A percentile compares a stretch with the other conserved stretches of the same genome.
Evolutionary conservation across 2,329 filamentous ascomycete species (phyloP).

Genomic region (Diaporthe citrichinensis): DNA sequence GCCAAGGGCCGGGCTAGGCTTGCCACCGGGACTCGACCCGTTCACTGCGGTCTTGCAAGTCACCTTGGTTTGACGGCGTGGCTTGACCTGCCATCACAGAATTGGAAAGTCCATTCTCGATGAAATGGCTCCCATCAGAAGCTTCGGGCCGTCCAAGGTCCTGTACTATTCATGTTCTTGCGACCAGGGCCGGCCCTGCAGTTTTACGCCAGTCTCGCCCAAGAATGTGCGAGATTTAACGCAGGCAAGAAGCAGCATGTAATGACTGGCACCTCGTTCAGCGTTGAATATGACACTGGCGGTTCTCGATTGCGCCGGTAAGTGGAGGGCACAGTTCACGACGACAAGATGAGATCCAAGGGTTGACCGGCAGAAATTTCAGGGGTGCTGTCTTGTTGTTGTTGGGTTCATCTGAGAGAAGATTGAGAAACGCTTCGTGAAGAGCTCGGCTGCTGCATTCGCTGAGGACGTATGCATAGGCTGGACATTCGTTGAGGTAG

Average conservation of each 20-base stretch:
- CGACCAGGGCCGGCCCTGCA: neutral
- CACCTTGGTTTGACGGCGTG: neutral
- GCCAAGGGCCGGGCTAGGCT: too few relatives aligned
- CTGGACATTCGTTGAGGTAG: too few relatives aligned
- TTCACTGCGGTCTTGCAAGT: slow-evolving; percentile 37
- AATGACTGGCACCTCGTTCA: neutral
- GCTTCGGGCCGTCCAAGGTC: neutral
- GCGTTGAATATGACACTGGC: neutral
- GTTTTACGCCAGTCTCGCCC: neutral
- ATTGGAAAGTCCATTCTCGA: neutral
- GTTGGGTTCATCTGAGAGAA: neutral
- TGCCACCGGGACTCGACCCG: too few relatives aligned
- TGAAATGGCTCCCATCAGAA: neutral
- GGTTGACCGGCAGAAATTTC: too few relatives aligned
- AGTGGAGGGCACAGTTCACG: neutral
- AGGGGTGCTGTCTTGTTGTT: neutral
- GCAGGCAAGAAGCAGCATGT: too few relatives aligned
- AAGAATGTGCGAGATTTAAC: neutral
- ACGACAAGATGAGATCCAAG: neutral
- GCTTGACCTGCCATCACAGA: too few relatives aligned
- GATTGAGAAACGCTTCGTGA: neutral
- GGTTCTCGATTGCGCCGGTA: neutral
- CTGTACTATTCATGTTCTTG: neutral
- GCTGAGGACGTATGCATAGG: neutral
- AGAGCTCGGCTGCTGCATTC: neutral